phyloP scores from a whole-genome alignment of 495 filamentous ascomycete species.

The Usnea hakonensis region DNA sequence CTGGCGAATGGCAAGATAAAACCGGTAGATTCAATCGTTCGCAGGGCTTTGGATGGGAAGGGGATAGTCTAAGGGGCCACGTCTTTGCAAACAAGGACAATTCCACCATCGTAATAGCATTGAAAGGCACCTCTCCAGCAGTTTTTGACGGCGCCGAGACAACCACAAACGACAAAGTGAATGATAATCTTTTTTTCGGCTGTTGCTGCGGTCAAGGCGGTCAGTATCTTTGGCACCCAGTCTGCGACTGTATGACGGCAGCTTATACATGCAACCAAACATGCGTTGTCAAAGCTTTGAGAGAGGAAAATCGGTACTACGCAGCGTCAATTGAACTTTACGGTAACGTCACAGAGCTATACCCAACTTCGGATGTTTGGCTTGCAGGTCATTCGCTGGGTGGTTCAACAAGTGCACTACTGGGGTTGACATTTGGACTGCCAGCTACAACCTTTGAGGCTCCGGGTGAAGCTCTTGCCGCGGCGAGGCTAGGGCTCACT shows the following conservation, averaged over 20 bases:
- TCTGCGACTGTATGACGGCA: conserved; percentile 79
- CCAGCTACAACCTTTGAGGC: conserved; percentile 88
- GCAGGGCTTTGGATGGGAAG: conserved; percentile 79
- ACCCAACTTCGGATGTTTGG: conserved; percentile 83
- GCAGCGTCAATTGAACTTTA: conserved; percentile 79
- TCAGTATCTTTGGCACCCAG: conserved; percentile 76
- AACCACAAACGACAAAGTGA: conserved; percentile 93
- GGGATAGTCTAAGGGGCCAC: conserved; percentile 83
- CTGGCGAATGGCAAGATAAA: conserved; percentile 77
- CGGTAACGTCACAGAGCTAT: conserved; percentile 81
- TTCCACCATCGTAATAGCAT: conserved; percentile 76
- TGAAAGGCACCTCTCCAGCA: conserved; percentile 82
- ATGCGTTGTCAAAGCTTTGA: conserved; percentile 68
- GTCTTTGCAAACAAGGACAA: conserved; percentile 83
- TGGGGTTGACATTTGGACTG: conserved; percentile 84
- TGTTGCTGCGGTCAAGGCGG: conserved; percentile 95
- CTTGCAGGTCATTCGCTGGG: conserved; percentile 84
- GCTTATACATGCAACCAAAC: conserved; percentile 87
- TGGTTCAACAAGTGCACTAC: conserved; percentile 72
- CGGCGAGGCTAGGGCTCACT: conserved; percentile 76
- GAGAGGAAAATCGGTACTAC: conserved; percentile 83
- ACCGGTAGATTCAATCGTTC: conserved; percentile 74
- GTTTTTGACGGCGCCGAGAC: conserved; percentile 93
- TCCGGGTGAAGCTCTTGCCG: conserved; percentile 79
- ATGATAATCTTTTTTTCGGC: conserved; percentile 95